Conservation (phyloP, 2,329 filamentous ascomycete genomes). For the Volutella citrinella region DNA sequence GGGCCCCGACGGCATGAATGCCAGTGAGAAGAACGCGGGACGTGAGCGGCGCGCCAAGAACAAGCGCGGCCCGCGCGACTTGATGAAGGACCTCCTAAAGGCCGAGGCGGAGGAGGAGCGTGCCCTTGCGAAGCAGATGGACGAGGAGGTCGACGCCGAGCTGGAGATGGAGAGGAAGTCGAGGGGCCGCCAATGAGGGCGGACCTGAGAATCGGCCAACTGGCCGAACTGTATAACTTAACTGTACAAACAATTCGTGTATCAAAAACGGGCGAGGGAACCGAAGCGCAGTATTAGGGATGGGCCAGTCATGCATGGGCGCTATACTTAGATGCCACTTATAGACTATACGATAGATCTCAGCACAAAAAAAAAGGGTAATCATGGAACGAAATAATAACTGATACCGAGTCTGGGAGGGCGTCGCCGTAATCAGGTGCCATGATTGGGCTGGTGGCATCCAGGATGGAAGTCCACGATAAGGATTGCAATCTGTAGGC, state of each 20-base stretch:
- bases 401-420: no score
- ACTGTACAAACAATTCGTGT: constrained; percentile 19
- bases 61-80: constrained; percentile 34
- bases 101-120: constrained; percentile 31
- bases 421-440: no score
- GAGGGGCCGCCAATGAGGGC: constrained; percentile 9
- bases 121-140: constrained; percentile 29
- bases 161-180: constrained; percentile 15
- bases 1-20: constrained; percentile 35
- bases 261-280: no score
- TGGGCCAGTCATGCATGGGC: constrained; percentile 7
- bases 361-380: constrained; percentile 11
- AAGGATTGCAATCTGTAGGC: no score
- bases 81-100: constrained; percentile 39
- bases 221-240: constrained; percentile 10
- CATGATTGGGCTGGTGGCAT: no score
- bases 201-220: constrained; percentile 13
- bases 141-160: constrained; percentile 29
- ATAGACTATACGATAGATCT: constrained; percentile 19
- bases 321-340: constrained; percentile 6
- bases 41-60: constrained; percentile 40
- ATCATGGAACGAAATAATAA: constrained; percentile 6
- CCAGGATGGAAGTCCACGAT: no score
- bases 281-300: constrained; percentile 3
- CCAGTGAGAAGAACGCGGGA: constrained; percentile 35